Evolutionary conservation across 257 asterid species (phyloP).

Genomic region (Solanum chmielewskii): DNA sequence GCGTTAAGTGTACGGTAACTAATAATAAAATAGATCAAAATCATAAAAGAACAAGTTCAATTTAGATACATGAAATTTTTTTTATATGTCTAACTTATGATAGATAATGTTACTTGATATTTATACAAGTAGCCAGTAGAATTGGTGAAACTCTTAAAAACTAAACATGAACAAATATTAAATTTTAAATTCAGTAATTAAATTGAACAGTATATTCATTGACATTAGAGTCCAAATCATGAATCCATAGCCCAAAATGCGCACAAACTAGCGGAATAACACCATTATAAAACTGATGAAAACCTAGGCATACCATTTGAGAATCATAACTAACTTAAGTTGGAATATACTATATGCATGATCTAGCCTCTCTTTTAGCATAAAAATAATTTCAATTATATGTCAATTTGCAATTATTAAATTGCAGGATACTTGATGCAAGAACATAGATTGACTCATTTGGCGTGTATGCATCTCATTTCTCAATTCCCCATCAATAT

Average conservation of each 20-base stretch:
- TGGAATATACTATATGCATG: background rate
- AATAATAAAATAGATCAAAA: background rate
- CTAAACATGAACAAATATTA: background rate
- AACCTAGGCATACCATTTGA: background rate
- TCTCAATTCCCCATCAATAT: background rate
- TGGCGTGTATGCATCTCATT: background rate
- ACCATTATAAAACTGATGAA: background rate
- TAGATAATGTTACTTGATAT: background rate
- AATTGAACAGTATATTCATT: background rate
- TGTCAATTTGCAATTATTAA: background rate
- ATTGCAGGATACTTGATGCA: background rate
- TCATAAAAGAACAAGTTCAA: background rate
- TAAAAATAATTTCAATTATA: too few relatives aligned
- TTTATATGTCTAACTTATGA: background rate
- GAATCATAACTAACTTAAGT: background rate
- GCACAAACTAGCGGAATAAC: background rate
- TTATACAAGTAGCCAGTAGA: background rate
- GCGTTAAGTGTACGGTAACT: background rate
- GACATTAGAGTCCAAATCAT: background rate
- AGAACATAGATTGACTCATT: background rate
- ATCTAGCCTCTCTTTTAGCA: background rate
- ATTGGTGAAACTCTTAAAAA: background rate
- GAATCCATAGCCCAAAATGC: background rate
- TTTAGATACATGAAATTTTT: background rate
- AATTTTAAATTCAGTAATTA: background rate